These are phyloP conservation scores for Fusarium irregulare DNA, from an alignment of 2,329 filamentous ascomycete genomes.

Conservation along the genomic window DNA sequence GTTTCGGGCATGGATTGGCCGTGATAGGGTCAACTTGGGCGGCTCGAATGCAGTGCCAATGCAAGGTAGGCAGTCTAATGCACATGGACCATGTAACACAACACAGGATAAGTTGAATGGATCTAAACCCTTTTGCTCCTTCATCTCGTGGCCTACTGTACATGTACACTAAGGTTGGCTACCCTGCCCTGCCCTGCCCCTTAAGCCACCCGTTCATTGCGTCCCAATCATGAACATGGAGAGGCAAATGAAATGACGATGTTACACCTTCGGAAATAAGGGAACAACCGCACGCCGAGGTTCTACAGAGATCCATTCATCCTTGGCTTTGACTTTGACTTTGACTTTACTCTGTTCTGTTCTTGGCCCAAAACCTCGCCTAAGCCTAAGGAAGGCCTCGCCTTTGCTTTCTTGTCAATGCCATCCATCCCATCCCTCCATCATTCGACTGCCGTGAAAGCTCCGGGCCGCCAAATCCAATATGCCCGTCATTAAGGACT, in stretches of 20 bases:
- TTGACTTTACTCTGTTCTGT: too few species aligned
- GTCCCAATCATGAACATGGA: not conserved
- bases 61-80: slow-evolving; percentile 1
- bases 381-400: not conserved
- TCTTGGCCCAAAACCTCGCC: not conserved
- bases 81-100: slow-evolving; percentile 12
- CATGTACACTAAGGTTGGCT: not conserved
- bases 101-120: not conserved
- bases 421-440: slow-evolving; percentile 5
- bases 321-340: not conserved
- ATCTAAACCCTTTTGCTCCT: slow-evolving; percentile 2
- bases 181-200: slow-evolving; percentile 9
- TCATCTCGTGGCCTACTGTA: slow-evolving; percentile 24
- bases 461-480: slow-evolving; percentile 39
- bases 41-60: slow-evolving; percentile 17
- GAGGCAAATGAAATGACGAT: slow-evolving; percentile 12
- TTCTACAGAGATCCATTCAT: slow-evolving; percentile 28
- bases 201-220: slow-evolving; percentile 1
- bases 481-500: slow-evolving; percentile 27
- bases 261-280: slow-evolving; percentile 31
- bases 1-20: slow-evolving; percentile 1
- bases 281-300: slow-evolving; percentile 28
- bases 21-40: slow-evolving; percentile 22
- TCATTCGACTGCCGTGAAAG: slow-evolving; percentile 35
- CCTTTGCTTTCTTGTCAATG: not conserved